These are phyloP conservation scores for Nannochloris sp. DNA, from an alignment of 139 green algal genomes.

Conservation along the genomic window DNA sequence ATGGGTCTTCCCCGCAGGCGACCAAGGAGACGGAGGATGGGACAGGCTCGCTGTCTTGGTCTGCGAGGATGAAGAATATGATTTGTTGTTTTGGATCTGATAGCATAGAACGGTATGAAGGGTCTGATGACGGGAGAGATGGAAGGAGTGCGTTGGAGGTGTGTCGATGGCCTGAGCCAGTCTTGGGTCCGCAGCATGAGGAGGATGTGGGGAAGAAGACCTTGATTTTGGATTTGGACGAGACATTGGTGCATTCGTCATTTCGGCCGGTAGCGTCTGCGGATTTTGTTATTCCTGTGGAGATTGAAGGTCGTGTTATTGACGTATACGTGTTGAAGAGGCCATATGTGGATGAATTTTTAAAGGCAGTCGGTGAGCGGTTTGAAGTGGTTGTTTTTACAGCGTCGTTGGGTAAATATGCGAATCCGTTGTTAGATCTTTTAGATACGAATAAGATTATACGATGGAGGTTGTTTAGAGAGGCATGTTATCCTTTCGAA, in stretches of 20 bases:
- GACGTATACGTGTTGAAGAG: conserved; percentile 94
- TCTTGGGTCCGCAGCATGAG: conserved; percentile 25
- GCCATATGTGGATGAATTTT: conserved; percentile 87
- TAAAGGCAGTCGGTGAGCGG: conserved; percentile 45
- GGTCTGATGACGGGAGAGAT: too few species aligned
- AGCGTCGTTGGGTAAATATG: conserved; percentile 77
- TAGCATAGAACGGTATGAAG: too few species aligned
- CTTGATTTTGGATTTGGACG: conserved; percentile 91
- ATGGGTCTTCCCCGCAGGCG: background rate
- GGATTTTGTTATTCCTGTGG: conserved; percentile 91
- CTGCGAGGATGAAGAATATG: too few species aligned
- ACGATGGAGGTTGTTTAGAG: conserved; percentile 85
- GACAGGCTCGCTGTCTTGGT: too few species aligned
- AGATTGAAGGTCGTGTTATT: conserved; percentile 70
- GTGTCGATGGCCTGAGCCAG: conserved; percentile 21
- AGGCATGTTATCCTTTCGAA: conserved; percentile 82
- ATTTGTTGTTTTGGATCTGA: too few species aligned
- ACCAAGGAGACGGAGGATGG: too few species aligned
- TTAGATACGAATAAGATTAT: conserved; percentile 72
- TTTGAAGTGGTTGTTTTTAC: conserved; percentile 94
- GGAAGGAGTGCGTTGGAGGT: conserved; percentile 4
- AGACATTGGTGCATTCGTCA: conserved; percentile 95
- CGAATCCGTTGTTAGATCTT: conserved; percentile 84
- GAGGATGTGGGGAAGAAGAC: conserved; percentile 64
- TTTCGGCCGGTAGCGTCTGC: conserved; percentile 83